phyloP scores from a whole-genome alignment of 768 basidiomycete genomes.

The Tylopilus vinaceipallidus region DNA sequence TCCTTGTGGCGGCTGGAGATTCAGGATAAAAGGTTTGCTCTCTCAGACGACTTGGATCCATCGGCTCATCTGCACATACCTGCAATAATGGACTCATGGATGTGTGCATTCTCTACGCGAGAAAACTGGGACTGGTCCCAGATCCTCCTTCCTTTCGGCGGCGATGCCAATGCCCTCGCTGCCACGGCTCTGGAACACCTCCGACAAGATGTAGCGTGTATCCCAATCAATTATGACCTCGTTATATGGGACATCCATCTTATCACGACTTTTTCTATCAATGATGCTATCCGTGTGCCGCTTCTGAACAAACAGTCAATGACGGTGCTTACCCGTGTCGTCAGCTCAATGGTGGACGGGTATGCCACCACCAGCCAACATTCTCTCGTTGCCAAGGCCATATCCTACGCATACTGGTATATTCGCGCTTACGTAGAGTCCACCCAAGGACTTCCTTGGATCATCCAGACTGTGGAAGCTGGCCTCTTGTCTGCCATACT shows the following conservation, averaged over 20 bases:
- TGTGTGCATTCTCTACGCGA: constrained; percentile 22
- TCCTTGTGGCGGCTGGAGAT: constrained; percentile 29
- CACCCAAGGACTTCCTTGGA: constrained; percentile 26
- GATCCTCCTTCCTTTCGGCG: constrained; percentile 23
- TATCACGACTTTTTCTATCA: constrained; percentile 25
- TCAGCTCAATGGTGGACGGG: constrained; percentile 14
- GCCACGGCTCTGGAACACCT: constrained; percentile 25
- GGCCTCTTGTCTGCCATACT: constrained; percentile 26
- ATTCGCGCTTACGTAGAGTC: constrained; percentile 28
- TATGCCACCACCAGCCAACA: constrained; percentile 3
- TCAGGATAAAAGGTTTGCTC: constrained; percentile 19
- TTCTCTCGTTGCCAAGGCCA: constrained; percentile 20
- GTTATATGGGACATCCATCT: constrained; percentile 32
- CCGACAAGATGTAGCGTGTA: constrained; percentile 19
- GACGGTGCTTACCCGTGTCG: constrained; percentile 13
- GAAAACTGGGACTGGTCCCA: constrained; percentile 30
- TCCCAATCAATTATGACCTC: constrained; percentile 25
- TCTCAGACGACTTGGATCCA: constrained; percentile 2
- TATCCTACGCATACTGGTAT: constrained; percentile 32
- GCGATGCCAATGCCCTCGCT: constrained; percentile 18
- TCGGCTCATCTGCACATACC: constrained; percentile 5
- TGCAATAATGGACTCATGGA: constrained; percentile 26
- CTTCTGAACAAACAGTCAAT: constrained; percentile 25
- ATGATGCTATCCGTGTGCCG: constrained; percentile 22
- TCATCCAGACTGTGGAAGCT: constrained; percentile 24